These are phyloP conservation scores for Puya raimondii DNA, from an alignment of 176 grass and related monocot genomes.

Conservation along the genomic window DNA sequence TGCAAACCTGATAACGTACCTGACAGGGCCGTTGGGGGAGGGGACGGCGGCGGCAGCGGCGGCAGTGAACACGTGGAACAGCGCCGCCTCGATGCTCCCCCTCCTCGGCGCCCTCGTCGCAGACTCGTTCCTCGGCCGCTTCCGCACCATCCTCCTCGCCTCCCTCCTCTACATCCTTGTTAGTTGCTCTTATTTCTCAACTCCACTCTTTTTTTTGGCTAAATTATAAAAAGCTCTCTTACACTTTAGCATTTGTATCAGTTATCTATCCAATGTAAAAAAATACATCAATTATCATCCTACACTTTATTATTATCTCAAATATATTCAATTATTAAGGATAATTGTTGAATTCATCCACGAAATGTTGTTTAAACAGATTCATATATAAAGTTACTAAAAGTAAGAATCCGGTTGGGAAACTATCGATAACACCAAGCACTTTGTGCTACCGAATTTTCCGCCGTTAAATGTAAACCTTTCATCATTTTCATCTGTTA, in stretches of 20 bases:
- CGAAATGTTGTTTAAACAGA: too few relatives aligned
- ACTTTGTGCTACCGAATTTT: too few relatives aligned
- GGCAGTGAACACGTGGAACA: slow-evolving; percentile 43
- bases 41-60: slow-evolving; percentile 51
- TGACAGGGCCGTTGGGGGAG: slow-evolving; percentile 42
- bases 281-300: too few relatives aligned
- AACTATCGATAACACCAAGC: too few relatives aligned
- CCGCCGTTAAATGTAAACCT: too few relatives aligned
- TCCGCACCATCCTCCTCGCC: slow-evolving; percentile 35
- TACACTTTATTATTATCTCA: too few relatives aligned
- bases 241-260: neutral
- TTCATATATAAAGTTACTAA: too few relatives aligned
- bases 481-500: too few relatives aligned
- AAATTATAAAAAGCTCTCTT: neutral
- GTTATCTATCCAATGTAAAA: too few relatives aligned
- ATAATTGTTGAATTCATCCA: too few relatives aligned
- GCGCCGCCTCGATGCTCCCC: slow-evolving; percentile 31
- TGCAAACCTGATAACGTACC: slow-evolving; percentile 54
- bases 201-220: neutral
- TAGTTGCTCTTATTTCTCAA: neutral
- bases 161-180: slow-evolving; percentile 45
- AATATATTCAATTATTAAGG: too few relatives aligned
- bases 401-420: too few relatives aligned
- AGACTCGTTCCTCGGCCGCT: slow-evolving; percentile 50
- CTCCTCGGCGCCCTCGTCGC: slow-evolving; percentile 58